phyloP scores from a whole-genome alignment of 2,329 filamentous ascomycete species.

The Lasiodiplodia hormozganensis region DNA sequence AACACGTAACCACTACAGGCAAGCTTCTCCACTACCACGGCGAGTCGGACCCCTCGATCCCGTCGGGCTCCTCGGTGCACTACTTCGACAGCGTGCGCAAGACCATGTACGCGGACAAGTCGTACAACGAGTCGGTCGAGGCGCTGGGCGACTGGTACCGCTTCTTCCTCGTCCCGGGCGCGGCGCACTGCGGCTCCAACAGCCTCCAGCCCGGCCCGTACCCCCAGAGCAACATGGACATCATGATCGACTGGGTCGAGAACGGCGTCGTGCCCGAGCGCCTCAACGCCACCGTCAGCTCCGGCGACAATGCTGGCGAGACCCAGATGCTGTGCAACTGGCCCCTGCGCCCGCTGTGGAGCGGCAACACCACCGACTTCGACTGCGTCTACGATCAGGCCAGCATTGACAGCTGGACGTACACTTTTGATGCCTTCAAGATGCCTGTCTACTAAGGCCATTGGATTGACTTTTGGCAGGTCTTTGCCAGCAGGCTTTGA shows the following conservation, averaged over 20 bases:
- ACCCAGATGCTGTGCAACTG: constrained; percentile 50
- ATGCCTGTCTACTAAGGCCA: constrained; percentile 27
- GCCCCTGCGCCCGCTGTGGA: constrained; percentile 43
- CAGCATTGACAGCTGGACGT: constrained; percentile 23
- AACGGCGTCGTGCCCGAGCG: constrained; percentile 40
- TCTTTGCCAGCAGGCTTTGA: not conserved
- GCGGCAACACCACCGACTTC: constrained; percentile 9
- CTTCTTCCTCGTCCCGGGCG: constrained; percentile 49
- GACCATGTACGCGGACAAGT: constrained; percentile 52
- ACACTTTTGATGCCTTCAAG: constrained; percentile 26
- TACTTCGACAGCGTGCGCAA: constrained; percentile 62
- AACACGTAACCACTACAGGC: not conserved
- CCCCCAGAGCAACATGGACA: constrained; percentile 30
- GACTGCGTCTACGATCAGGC: constrained; percentile 25
- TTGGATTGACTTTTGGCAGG: not conserved
- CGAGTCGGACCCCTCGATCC: constrained; percentile 61
- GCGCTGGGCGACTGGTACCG: constrained; percentile 62
- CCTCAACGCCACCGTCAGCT: constrained; percentile 49
- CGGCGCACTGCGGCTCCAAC: constrained; percentile 31
- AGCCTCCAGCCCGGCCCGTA: constrained; percentile 30
- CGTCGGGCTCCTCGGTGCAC: constrained; percentile 60
- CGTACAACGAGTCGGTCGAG: constrained; percentile 30
- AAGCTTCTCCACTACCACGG: constrained; percentile 66
- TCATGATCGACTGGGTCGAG: constrained; percentile 33
- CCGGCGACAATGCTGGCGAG: constrained; percentile 42